These are phyloP conservation scores for Exophiala dermatitidis DNA, from an alignment of 2,329 filamentous ascomycete species.

Conservation along the genomic window DNA sequence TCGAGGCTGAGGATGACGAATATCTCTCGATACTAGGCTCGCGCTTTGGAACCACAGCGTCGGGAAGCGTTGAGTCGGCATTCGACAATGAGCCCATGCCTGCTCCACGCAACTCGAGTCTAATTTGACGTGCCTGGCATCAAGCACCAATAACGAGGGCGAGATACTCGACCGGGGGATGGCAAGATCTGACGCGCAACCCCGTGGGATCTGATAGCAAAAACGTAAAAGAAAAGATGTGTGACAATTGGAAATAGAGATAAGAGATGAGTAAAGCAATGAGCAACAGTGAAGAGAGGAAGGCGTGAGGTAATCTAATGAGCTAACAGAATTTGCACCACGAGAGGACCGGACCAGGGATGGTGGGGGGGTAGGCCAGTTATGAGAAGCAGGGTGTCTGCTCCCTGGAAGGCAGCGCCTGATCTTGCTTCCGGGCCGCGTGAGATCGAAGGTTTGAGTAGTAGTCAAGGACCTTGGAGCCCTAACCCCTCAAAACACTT, in stretches of 20 bases:
- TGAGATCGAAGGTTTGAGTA: too few species aligned
- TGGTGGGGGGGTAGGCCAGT: slow-evolving; percentile 12
- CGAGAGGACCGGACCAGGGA: slow-evolving; percentile 7
- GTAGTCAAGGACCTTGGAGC: background rate
- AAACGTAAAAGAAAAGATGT: slow-evolving; percentile 25
- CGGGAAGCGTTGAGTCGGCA: slow-evolving; percentile 36
- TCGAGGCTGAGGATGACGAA: slow-evolving; percentile 41
- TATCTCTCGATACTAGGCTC: slow-evolving; percentile 39
- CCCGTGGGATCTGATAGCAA: slow-evolving; percentile 17
- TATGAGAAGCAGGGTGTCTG: slow-evolving; percentile 5
- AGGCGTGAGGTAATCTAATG: slow-evolving; percentile 28
- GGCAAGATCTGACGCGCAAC: slow-evolving; percentile 15
- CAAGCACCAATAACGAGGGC: slow-evolving; percentile 20
- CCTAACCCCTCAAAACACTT: background rate
- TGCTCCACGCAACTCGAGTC: slow-evolving; percentile 20
- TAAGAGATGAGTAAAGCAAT: slow-evolving; percentile 27
- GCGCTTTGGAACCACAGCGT: slow-evolving; percentile 38
- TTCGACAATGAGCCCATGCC: slow-evolving; percentile 42
- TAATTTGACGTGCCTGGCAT: slow-evolving; percentile 28
- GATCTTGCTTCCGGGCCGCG: background rate
- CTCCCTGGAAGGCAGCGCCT: background rate
- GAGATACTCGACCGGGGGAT: slow-evolving; percentile 12
- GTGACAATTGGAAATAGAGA: slow-evolving; percentile 28
- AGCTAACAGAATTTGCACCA: slow-evolving; percentile 25
- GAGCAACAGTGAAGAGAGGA: slow-evolving; percentile 11